These are phyloP conservation scores for Cryptosporidium muris DNA, from an alignment of 169 alveolate genomes.

Conservation along the genomic window DNA sequence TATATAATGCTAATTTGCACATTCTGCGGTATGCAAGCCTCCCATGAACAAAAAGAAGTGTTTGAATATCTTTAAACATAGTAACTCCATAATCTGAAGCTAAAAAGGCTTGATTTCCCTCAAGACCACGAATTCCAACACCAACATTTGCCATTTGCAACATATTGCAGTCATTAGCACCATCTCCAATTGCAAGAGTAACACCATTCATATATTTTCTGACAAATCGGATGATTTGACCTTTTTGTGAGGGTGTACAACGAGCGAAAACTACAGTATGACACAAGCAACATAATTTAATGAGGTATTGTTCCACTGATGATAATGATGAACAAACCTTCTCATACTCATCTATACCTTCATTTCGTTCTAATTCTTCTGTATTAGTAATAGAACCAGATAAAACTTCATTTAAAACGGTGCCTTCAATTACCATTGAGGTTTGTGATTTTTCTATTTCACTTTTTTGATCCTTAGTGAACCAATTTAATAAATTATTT, in stretches of 20 bases:
- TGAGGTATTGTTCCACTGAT: constrained; percentile 73
- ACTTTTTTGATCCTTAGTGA: neutral
- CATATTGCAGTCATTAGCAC: constrained; percentile 99
- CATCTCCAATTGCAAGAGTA: constrained; percentile 95
- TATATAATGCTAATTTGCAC: constrained; percentile 93
- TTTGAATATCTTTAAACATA: constrained; percentile 81
- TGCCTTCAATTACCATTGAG: constrained; percentile 67
- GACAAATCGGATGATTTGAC: constrained; percentile 84
- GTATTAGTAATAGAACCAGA: constrained; percentile 62
- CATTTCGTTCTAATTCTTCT: constrained; percentile 13
- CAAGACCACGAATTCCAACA: constrained; percentile 95
- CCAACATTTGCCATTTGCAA: constrained; percentile 98
- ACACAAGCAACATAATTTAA: constrained; percentile 73
- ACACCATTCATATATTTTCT: constrained; percentile 69
- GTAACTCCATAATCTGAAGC: constrained; percentile 78
- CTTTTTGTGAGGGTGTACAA: constrained; percentile 80
- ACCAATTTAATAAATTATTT: neutral
- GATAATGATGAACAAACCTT: constrained; percentile 60
- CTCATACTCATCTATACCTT: constrained; percentile 31
- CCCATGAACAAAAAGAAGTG: constrained; percentile 88
- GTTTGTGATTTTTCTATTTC: neutral
- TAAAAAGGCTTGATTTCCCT: constrained; percentile 94
- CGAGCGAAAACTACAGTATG: constrained; percentile 76
- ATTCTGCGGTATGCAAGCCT: constrained; percentile 91
- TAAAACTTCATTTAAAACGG: constrained; percentile 41